phyloP scores from a whole-genome alignment of 2,329 filamentous ascomycete species.

The Epichloe brachyelytri region DNA sequence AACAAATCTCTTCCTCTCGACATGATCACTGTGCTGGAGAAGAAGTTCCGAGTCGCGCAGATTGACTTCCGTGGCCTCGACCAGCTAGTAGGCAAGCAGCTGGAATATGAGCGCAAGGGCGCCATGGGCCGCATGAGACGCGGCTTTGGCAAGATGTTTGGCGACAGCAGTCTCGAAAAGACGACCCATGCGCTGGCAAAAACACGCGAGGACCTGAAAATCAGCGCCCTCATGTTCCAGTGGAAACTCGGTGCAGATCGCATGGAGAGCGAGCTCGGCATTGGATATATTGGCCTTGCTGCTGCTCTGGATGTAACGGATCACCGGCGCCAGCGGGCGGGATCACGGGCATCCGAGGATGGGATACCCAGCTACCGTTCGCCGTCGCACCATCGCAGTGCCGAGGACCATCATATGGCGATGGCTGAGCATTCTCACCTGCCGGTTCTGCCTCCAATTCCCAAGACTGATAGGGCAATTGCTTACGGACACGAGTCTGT shows the following conservation, averaged over 20 bases:
- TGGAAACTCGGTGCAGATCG: constrained; percentile 49
- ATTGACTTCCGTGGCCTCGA: constrained; percentile 51
- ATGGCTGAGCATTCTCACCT: not conserved
- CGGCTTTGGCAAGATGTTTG: constrained; percentile 51
- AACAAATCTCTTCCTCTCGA: constrained; percentile 44
- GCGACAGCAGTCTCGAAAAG: constrained; percentile 47
- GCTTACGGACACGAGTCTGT: constrained; percentile 7
- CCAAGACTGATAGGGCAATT: not conserved
- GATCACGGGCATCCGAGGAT: constrained; percentile 6
- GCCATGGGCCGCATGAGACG: constrained; percentile 46
- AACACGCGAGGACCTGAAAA: constrained; percentile 47
- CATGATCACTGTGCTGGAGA: constrained; percentile 49
- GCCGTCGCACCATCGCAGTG: constrained; percentile 2
- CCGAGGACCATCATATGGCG: constrained; percentile 4
- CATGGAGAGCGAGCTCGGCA: constrained; percentile 47
- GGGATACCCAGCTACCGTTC: constrained; percentile 3
- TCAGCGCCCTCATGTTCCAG: constrained; percentile 52
- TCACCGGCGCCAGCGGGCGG: constrained; percentile 10
- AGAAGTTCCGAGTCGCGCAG: constrained; percentile 48
- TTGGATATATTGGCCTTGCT: constrained; percentile 54
- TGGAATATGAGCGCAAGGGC: constrained; percentile 49
- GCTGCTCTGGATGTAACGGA: constrained; percentile 43
- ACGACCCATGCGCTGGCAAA: constrained; percentile 43
- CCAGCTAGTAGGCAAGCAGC: constrained; percentile 46
- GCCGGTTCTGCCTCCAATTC: constrained; percentile 3